Conservation (phyloP, 257 asterid species). For the Mentha longifolia region DNA sequence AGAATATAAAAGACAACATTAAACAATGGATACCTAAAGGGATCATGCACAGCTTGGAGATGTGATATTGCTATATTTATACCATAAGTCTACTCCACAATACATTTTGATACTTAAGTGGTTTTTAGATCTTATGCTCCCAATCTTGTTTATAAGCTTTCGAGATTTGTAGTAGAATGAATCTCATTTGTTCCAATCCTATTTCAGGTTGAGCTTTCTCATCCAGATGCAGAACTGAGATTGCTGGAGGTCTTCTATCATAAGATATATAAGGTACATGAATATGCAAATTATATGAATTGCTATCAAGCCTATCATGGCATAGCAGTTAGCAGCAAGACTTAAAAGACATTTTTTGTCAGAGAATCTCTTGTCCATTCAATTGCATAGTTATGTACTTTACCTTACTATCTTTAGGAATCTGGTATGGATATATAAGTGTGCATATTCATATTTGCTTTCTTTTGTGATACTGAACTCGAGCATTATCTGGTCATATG, state of each 20-base stretch:
- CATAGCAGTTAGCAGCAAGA: neutral
- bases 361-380: neutral
- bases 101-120: neutral
- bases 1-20: neutral
- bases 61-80: neutral
- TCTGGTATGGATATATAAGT: slow-evolving; percentile 7
- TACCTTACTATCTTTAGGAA: slow-evolving; percentile 14
- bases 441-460: slow-evolving; percentile 18
- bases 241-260: slow-evolving; percentile 82
- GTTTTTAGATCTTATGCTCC: slow-evolving; percentile 7
- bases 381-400: slow-evolving; percentile 6
- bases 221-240: slow-evolving; percentile 75
- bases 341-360: neutral
- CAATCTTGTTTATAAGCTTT: slow-evolving; percentile 5
- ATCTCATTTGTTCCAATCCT: slow-evolving; percentile 31
- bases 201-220: slow-evolving; percentile 81
- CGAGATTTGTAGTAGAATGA: slow-evolving; percentile 1
- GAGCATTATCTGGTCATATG: slow-evolving; percentile 5
- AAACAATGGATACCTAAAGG: slow-evolving; percentile 5
- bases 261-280: slow-evolving; percentile 75
- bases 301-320: slow-evolving; percentile 16
- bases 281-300: slow-evolving; percentile 2
- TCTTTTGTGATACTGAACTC: neutral
- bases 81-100: neutral
- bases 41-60: neutral